Evolutionary conservation across 75 land plant genomes (phyloP), one percentile per base, ranked within the genome.

Genomic region (Selaginella tamariscina): DNA sequence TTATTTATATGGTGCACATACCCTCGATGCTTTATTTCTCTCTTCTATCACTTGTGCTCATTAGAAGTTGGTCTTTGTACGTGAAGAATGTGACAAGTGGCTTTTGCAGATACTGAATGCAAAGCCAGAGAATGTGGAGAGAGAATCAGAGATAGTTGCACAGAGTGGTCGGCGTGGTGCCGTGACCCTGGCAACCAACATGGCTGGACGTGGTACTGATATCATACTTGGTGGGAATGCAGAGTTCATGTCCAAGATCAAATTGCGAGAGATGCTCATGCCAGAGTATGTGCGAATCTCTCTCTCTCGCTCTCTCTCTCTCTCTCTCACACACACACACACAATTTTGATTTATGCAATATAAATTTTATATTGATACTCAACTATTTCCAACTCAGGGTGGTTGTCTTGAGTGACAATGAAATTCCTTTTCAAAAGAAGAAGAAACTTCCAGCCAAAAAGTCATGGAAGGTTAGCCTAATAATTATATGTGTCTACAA

Each of bases 121-220:
- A 63, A 95, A 95, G 77, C 99, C 99, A 66, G 99, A 95, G 69
- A 95, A 95, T 80, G 99, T 92, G 29, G 99, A 95, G 74, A 82
- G 99, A 71, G 99, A 95, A 78, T 95, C 99, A 56, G 99, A 95
- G 79, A 95, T 95, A 57, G 87, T 95, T 24, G 97, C 99, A 32
- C 99, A 95, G 73, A 95, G 99, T 80, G 99, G 99, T 18, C 96
- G 99, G 44, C 70, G 81, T 54, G 89, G 99, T 24, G 92, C 97
- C 59, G 99, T 95, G 20, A 95, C 99, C 60, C 87, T 95, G 65
- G 97, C 99, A 30, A 95, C 99, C 1, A 95, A 95, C 67, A 95
- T 95, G 99, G 99, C 99, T 29, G 99, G 99, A 29, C 97, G 99
- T 75, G 99, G 99, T 31, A 95, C 99, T 24, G 99, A 95, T 77